Evolutionary conservation across 352 stramenopile species (phyloP), one percentile per base, ranked within the genome.

Genomic region (Phytophthora foliorum): DNA sequence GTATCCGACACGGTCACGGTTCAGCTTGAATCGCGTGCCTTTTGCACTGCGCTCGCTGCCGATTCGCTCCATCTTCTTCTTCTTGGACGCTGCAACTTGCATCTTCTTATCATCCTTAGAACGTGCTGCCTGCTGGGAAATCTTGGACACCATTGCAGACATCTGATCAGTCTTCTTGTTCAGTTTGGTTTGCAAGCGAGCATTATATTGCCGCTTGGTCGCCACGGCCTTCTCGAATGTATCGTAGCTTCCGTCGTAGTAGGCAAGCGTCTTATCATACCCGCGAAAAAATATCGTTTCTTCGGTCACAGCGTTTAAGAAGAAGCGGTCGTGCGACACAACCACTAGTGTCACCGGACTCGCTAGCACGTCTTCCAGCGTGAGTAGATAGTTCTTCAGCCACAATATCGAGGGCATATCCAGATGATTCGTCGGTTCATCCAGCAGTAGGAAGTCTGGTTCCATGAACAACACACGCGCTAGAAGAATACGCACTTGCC

Each of bases 401-500:
- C 89, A 96, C 27, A 97, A 59, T 17, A 96, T 91, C 36, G 81
- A 90, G 36, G 90, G 81, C 69, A 94, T 84, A 59, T 94, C 86
- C 42, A 99, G 77, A 72, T 99, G 95, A 54, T 97, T 98, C 22
- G 84, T 93, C 14, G 88, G 86, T 65, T 99, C 95, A 63, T 99
- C 95, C 48, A 99, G 80, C 8, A 98, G 60, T 25, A 98, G 79
- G 16, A 98, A 81, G 57, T 98, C 96, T 8, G 92, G 93, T 53
- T 81, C 74, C 78, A 88, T 85, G 60, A 91, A 89, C 52, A 88
- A 34, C 39, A 91, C 79, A 25, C 80, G 82, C 11, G 82, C 81
- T 13, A 91, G 49, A 10, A 90, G 61, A 52, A 91, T 84, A 10
- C 83, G 81, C 16, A 90, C 81, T 67, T 88, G 82, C 83, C 80